These are phyloP conservation scores for Citrullus mucosospermus DNA, from an alignment of 306 rosid species.

Conservation along the genomic window DNA sequence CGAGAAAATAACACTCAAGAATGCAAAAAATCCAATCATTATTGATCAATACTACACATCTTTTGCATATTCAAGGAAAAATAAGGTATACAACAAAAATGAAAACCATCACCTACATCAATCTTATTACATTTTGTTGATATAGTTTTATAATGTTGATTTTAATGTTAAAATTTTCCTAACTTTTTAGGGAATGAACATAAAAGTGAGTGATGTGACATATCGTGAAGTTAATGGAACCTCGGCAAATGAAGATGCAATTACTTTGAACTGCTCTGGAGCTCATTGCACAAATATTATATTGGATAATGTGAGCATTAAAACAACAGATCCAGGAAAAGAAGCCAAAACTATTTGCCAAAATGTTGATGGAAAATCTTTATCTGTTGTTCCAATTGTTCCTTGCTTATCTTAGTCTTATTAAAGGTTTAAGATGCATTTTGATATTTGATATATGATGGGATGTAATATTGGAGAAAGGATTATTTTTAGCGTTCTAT, in stretches of 20 bases:
- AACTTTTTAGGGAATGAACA: not conserved
- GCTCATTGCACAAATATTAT: slow-evolving; percentile 14
- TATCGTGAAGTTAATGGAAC: slow-evolving; percentile 23
- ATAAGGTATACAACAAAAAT: not conserved
- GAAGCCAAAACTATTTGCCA: slow-evolving; percentile 5
- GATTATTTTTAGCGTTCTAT: not conserved
- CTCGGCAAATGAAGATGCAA: slow-evolving; percentile 1
- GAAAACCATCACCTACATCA: fast-evolving
- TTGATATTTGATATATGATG: not conserved
- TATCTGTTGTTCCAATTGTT: slow-evolving; percentile 4
- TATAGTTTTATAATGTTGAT: not conserved
- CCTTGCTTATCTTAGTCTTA: slow-evolving; percentile 14
- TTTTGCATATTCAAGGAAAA: not conserved
- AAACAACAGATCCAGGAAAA: not conserved
- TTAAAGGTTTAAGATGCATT: too few species aligned
- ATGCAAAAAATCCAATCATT: slow-evolving; percentile 18
- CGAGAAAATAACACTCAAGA: slow-evolving; percentile 18
- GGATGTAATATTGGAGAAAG: not conserved
- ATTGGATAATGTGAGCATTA: slow-evolving; percentile 10
- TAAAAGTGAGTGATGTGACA: slow-evolving; percentile 23
- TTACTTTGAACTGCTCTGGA: slow-evolving; percentile 15
- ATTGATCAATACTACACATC: slow-evolving; percentile 22
- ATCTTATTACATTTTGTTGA: not conserved
- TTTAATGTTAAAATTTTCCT: not conserved
- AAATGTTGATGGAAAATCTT: slow-evolving; percentile 12